Evolutionary conservation across 805 yeast species (phyloP), one percentile per base, ranked within the genome.

Genomic region (Candida peoriensis): DNA sequence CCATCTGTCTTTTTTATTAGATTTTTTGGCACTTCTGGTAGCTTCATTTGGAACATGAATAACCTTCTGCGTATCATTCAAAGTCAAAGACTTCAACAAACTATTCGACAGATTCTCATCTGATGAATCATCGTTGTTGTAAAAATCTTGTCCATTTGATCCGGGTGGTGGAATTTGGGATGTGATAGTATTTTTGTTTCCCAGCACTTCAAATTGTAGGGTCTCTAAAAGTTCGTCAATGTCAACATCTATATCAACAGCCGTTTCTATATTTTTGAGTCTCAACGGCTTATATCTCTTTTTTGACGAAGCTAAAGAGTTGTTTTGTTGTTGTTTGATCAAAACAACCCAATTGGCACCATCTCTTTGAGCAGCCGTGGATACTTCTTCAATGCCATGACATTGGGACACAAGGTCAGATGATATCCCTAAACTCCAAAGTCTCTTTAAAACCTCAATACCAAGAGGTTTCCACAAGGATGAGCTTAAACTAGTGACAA

Each of bases 391-490:
- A 16, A 76, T 57, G 3, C 64, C 57, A 33, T 59, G 62, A 28
- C 70, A 63, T 33, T 58, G 61, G 18, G 64, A 60, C n/a, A 71
- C 49, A 22, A 78, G 48, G 57, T 93, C 99, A 4, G 95, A 84
- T 36, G 81, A 71, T 27, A 93, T 78, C n/a, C 76, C 79, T n/a
- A 64, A 60, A 7, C 70, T 64, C 97, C 99, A 89, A 19, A 93
- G 54, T 24, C 63, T 61, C 27, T 69, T 73, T 36, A 87, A 50
- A 7, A 86, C 61, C 28, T 76, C 81, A 21, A 78, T 72, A 1
- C 89, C 90, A 32, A 73, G 62, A 1, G 78, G 74, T 16, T 68
- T 68, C 40, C 86, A 57, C 14, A 72, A 60, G 1, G 74, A 59
- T 22, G 71, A 72, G 15, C 81, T 74, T 40, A 81, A 71, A 44